A percentile compares a stretch with the other conserved stretches of the same genome.
These are phyloP conservation scores for Fusarium proliferatum DNA, from an alignment of 2,329 filamentous ascomycete species.

Conservation along the genomic window DNA sequence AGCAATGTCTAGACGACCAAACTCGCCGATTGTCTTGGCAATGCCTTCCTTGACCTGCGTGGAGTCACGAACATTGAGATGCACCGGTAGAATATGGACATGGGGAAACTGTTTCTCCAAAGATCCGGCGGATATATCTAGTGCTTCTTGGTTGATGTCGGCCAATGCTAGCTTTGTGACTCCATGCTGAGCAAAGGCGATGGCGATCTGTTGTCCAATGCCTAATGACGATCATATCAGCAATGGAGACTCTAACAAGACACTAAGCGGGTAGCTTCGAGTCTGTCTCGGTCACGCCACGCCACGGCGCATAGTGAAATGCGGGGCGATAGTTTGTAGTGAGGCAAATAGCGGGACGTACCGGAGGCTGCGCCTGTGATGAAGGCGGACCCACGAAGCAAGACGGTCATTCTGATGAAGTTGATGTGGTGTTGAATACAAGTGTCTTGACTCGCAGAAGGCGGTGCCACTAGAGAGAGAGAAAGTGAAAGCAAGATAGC, in stretches of 20 bases:
- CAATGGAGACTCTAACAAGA: not conserved
- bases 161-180: slow-evolving; percentile 59
- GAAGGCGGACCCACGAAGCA: slow-evolving; percentile 59
- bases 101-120: slow-evolving; percentile 53
- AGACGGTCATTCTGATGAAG: slow-evolving; percentile 48
- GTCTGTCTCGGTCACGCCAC: not conserved
- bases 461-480: not conserved
- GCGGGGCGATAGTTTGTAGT: not conserved
- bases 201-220: slow-evolving; percentile 60
- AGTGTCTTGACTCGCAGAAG: not conserved
- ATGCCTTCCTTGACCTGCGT: slow-evolving; percentile 57
- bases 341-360: slow-evolving; percentile 39
- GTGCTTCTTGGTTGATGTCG: slow-evolving; percentile 54
- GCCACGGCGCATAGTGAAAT: not conserved
- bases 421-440: not conserved
- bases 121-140: slow-evolving; percentile 47
- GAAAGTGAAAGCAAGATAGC: not conserved
- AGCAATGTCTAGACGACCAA: slow-evolving; percentile 65
- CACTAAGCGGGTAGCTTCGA: not conserved
- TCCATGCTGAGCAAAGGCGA: slow-evolving; percentile 60
- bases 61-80: slow-evolving; percentile 59
- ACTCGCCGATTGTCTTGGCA: slow-evolving; percentile 53
- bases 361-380: slow-evolving; percentile 61
- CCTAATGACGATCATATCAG: slow-evolving; percentile 47
- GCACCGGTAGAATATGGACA: slow-evolving; percentile 54